These are phyloP conservation scores for Triangularia verruculosa DNA, from an alignment of 2,329 filamentous ascomycete genomes.

Conservation along the genomic window DNA sequence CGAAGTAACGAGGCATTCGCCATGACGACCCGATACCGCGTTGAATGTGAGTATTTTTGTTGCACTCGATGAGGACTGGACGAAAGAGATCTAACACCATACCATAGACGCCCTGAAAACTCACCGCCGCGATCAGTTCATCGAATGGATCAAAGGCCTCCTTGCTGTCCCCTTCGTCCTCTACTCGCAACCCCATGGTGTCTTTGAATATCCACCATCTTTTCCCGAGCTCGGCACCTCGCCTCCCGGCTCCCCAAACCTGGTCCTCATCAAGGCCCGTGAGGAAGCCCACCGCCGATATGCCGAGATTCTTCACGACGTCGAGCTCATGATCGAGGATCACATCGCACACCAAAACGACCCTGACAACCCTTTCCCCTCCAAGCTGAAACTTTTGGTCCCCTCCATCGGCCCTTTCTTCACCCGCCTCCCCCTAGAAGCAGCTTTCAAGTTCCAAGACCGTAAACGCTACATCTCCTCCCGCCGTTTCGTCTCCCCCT, in stretches of 20 bases:
- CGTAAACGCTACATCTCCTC: slow-evolving; percentile 80
- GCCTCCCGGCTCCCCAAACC: slow-evolving; percentile 37
- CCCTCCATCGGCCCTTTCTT: slow-evolving; percentile 93
- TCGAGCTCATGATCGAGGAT: slow-evolving; percentile 87
- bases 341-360: slow-evolving; percentile 75
- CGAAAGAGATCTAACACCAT: slow-evolving; percentile 6
- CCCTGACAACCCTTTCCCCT: slow-evolving; percentile 61
- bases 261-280: slow-evolving; percentile 68
- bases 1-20: background rate
- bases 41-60: slow-evolving; percentile 65
- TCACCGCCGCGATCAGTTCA: slow-evolving; percentile 86
- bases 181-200: slow-evolving; percentile 88
- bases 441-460: slow-evolving; percentile 91
- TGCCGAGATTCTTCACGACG: slow-evolving; percentile 90
- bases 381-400: slow-evolving; percentile 89
- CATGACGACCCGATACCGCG: slow-evolving; percentile 65
- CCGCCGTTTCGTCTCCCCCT: slow-evolving; percentile 88
- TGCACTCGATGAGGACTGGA: background rate
- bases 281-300: slow-evolving; percentile 82
- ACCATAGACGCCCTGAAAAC: slow-evolving; percentile 65
- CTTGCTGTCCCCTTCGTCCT: slow-evolving; percentile 94
- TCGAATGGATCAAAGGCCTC: slow-evolving; percentile 95
- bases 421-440: slow-evolving; percentile 79
- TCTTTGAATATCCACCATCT: slow-evolving; percentile 55
- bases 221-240: background rate